Percentiles rank a stretch among this genome's conserved stretches.
phyloP scores from a whole-genome alignment of 2,329 filamentous ascomycete species.

The Emmonsia crescens region DNA sequence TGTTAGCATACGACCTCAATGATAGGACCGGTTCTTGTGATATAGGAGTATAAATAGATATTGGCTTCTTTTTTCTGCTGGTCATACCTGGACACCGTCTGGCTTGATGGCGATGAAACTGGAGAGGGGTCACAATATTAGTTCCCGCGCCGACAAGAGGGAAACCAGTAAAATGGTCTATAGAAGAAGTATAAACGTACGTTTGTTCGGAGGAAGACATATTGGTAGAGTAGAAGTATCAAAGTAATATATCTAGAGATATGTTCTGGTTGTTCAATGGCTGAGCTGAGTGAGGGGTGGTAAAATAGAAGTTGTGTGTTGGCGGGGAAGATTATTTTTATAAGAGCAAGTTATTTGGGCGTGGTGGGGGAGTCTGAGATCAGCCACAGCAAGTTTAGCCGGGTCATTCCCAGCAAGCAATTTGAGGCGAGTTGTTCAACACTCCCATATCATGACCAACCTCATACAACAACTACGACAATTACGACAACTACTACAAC shows the following conservation, averaged over 20 bases:
- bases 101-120: constrained; percentile 99
- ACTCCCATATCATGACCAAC: background rate
- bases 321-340: background rate
- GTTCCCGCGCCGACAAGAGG: background rate
- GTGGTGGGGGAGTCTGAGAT: background rate
- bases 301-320: constrained; percentile 12
- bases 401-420: background rate
- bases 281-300: constrained; percentile 16
- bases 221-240: constrained; percentile 34
- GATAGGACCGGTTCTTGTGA: background rate
- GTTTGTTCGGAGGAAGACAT: constrained; percentile 73
- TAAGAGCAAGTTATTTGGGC: background rate
- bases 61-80: background rate
- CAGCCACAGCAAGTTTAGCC: background rate
- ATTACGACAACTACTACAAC: no score
- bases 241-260: constrained; percentile 14
- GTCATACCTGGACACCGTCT: constrained; percentile 88
- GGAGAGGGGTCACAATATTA: constrained; percentile 14
- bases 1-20: constrained; percentile 18
- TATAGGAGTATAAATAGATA: background rate
- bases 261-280: constrained; percentile 18
- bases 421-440: constrained; percentile 18
- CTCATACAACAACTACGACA: no score
- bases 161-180: constrained; percentile 11
- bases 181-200: constrained; percentile 43